Percentiles rank a stretch among this genome's conserved stretches.
Conservation (phyloP, 306 rosid species). For the Vicia faba region DNA sequence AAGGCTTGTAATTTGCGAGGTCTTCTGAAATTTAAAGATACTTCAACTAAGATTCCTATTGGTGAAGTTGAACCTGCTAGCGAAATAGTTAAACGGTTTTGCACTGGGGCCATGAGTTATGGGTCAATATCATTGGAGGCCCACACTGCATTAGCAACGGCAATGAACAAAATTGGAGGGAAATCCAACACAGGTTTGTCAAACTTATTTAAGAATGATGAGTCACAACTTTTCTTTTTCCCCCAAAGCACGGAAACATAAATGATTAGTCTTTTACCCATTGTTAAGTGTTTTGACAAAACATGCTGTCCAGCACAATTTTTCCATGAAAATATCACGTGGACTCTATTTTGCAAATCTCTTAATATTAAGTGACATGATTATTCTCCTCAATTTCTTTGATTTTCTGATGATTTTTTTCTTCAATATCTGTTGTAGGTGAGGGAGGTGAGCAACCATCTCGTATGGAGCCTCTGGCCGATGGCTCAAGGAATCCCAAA, state of each 20-base stretch:
- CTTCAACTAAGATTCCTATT: constrained; percentile 59
- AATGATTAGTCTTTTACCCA: neutral
- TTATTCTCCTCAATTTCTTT: constrained; percentile 12
- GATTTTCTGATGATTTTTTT: constrained; percentile 28
- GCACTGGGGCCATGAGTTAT: constrained; percentile 99
- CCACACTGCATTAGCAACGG: constrained; percentile 83
- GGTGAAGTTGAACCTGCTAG: constrained; percentile 94
- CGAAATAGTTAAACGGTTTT: constrained; percentile 91
- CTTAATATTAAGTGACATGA: neutral
- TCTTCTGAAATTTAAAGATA: constrained; percentile 75
- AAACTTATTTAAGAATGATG: constrained; percentile 7
- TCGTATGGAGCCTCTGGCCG: constrained; percentile 92
- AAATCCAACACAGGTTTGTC: constrained; percentile 94
- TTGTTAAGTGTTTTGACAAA: neutral
- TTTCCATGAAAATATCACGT: neutral
- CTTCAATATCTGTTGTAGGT: constrained; percentile 47
- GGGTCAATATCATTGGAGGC: constrained; percentile 99
- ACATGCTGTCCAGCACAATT: neutral
- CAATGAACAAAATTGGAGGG: constrained; percentile 96
- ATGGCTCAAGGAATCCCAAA: constrained; percentile 92
- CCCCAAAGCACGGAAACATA: constrained; percentile 7
- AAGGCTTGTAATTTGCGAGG: constrained; percentile 96
- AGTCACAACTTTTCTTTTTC: constrained; percentile 4
- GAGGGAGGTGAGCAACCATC: constrained; percentile 99
- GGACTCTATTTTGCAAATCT: neutral